phyloP scores from a whole-genome alignment of 495 filamentous ascomycete species.

The Penicillium bovifimosum region DNA sequence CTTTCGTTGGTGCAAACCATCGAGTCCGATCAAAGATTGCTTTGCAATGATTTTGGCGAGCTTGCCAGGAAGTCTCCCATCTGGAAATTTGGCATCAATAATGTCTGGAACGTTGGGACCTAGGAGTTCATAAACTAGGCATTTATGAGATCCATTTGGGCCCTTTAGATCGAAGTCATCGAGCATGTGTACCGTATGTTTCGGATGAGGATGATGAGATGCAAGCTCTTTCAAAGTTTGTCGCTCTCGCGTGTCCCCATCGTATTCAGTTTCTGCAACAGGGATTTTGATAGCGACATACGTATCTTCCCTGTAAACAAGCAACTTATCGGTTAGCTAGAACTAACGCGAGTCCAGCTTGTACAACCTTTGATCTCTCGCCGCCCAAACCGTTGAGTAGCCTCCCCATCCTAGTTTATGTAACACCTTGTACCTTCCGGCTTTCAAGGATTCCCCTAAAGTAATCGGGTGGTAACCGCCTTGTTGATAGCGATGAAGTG shows the following conservation, averaged over 20 bases:
- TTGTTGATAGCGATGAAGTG: conserved; percentile 27
- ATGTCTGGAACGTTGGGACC: conserved; percentile 33
- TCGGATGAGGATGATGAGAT: conserved; percentile 12
- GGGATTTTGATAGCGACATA: conserved; percentile 32
- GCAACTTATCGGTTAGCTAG: conserved; percentile 12
- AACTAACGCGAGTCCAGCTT: conserved; percentile 3
- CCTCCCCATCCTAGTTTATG: conserved; percentile 46
- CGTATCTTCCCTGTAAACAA: conserved; percentile 11
- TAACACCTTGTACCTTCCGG: conserved; percentile 39
- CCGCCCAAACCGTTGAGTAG: conserved; percentile 48
- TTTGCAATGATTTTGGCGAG: conserved; percentile 41
- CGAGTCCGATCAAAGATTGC: conserved; percentile 38
- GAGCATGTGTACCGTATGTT: conserved; percentile 32
- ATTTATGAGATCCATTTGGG: conserved; percentile 44
- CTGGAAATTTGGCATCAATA: conserved; percentile 23
- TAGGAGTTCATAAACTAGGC: conserved; percentile 42
- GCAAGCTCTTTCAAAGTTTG: conserved; percentile 19
- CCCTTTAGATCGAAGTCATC: conserved; percentile 36
- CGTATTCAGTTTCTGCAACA: conserved; percentile 16
- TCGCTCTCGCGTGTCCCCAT: conserved; percentile 21
- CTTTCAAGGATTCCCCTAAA: conserved; percentile 35
- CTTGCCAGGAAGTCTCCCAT: conserved; percentile 33
- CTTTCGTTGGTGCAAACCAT: conserved; percentile 35
- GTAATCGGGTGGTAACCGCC: conserved; percentile 43
- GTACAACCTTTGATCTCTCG: conserved; percentile 32